Percentiles rank a stretch among this genome's conserved stretches.
Conservation (phyloP, 2,329 filamentous ascomycete genomes). For the Ophiostoma piceae region DNA sequence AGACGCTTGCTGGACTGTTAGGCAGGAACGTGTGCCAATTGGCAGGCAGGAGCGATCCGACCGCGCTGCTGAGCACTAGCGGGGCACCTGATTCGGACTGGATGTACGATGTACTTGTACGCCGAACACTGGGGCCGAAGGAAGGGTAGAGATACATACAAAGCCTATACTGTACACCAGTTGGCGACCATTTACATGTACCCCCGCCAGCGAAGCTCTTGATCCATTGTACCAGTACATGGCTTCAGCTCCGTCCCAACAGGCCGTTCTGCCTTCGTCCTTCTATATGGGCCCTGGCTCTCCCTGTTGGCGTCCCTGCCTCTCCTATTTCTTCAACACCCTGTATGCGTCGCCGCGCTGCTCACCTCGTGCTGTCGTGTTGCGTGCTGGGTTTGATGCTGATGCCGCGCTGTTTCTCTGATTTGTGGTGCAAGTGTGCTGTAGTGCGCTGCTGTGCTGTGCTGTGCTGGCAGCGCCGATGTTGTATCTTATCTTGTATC, state of each 20-base stretch:
- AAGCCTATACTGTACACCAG: not conserved
- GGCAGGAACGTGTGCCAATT: constrained; percentile 16
- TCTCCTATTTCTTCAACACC: constrained; percentile 14
- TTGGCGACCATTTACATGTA: not conserved
- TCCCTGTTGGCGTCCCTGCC: not conserved
- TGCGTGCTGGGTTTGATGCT: not conserved
- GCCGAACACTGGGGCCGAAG: not conserved
- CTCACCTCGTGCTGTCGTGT: not conserved
- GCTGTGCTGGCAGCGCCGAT: constrained; percentile 13
- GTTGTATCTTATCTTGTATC: not conserved
- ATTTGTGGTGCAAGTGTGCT: not conserved
- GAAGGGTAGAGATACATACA: not conserved
- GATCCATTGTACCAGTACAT: not conserved
- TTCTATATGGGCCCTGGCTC: not conserved
- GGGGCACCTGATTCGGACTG: not conserved
- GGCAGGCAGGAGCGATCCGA: constrained; percentile 19
- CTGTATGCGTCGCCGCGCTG: not conserved
- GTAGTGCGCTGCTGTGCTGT: constrained; percentile 7
- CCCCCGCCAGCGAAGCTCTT: not conserved
- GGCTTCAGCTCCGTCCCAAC: not conserved
- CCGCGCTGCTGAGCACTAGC: constrained; percentile 15
- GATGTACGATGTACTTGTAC: constrained; percentile 6
- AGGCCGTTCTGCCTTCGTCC: not conserved
- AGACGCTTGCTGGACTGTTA: not conserved
- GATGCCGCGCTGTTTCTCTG: not conserved